Conservation (phyloP, 2,329 filamentous ascomycete genomes). For the Fusarium sp. region DNA sequence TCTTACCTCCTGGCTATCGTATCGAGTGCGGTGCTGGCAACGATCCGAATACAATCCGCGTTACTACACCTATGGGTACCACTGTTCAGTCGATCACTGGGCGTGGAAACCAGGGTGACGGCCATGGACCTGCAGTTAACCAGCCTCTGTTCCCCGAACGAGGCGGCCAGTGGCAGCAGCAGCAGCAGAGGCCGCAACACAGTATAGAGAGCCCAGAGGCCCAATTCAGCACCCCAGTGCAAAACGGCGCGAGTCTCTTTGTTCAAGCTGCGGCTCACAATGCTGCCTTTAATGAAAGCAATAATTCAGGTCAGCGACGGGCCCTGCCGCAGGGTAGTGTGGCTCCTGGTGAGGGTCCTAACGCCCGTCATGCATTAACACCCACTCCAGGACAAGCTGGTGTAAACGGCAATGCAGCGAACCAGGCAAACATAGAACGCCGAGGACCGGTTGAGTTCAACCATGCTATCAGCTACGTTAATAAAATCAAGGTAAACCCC, state of each 20-base stretch:
- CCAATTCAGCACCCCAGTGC: constrained; percentile 69
- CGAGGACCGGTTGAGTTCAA: constrained; percentile 98
- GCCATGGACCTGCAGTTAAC: constrained; percentile 54
- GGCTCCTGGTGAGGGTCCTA: constrained; percentile 58
- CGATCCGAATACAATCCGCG: constrained; percentile 94
- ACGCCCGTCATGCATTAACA: constrained; percentile 67
- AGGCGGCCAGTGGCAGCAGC: constrained; percentile 67
- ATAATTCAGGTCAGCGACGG: constrained; percentile 50
- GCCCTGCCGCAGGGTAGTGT: constrained; percentile 48
- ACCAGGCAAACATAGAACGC: constrained; percentile 79
- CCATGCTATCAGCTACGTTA: constrained; percentile 98
- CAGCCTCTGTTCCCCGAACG: constrained; percentile 63
- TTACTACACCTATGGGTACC: constrained; percentile 98
- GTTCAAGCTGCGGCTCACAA: constrained; percentile 57
- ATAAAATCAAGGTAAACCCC: constrained; percentile 92
- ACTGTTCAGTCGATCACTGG: constrained; percentile 87
- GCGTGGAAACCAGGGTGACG: constrained; percentile 62
- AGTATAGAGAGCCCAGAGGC: constrained; percentile 73
- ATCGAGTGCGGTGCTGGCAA: constrained; percentile 96
- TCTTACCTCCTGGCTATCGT: constrained; percentile 92
- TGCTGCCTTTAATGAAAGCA: constrained; percentile 50
- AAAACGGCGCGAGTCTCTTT: constrained; percentile 63
- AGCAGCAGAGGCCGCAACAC: constrained; percentile 58
- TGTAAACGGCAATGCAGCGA: constrained; percentile 70
- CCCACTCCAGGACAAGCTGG: constrained; percentile 71